Percentiles rank a stretch among this genome's conserved stretches.
phyloP scores from a whole-genome alignment of 768 basidiomycete species.

The Macrocybe gigantea region DNA sequence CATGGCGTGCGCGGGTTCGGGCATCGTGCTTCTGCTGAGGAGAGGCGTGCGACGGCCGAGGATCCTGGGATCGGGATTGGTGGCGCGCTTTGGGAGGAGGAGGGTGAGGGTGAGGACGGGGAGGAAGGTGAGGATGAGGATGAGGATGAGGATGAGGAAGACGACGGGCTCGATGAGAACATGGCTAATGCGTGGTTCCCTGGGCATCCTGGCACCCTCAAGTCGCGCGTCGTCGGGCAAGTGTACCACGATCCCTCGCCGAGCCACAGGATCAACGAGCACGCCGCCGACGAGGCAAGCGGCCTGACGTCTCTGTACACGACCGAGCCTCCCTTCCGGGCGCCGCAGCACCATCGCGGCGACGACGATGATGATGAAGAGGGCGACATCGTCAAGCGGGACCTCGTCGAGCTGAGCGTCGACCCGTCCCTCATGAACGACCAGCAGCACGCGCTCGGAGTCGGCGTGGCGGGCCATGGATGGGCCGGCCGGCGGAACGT shows the following conservation, averaged over 20 bases:
- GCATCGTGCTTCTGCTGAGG: slow-evolving; percentile 1
- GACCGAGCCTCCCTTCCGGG: background rate
- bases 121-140: slow-evolving; percentile 18
- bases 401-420: too few species aligned
- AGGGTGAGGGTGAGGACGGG: slow-evolving; percentile 9
- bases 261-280: too few species aligned
- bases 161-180: background rate
- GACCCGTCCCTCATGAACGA: too few species aligned
- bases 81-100: slow-evolving; percentile 14
- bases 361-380: slow-evolving; percentile 3
- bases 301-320: too few species aligned
- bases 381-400: background rate
- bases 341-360: background rate
- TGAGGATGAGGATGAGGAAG: background rate
- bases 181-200: slow-evolving; percentile 1
- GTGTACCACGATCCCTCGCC: too few species aligned
- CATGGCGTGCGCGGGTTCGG: slow-evolving; percentile 23
- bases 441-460: too few species aligned
- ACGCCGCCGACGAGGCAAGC: background rate
- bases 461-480: too few species aligned
- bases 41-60: slow-evolving; percentile 15
- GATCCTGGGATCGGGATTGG: slow-evolving; percentile 36
- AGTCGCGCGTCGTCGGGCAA: background rate
- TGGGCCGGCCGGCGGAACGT: too few species aligned
- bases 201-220: background rate